phyloP scores from a whole-genome alignment of 805 yeast genomes.

The Danielia oregonensis region DNA sequence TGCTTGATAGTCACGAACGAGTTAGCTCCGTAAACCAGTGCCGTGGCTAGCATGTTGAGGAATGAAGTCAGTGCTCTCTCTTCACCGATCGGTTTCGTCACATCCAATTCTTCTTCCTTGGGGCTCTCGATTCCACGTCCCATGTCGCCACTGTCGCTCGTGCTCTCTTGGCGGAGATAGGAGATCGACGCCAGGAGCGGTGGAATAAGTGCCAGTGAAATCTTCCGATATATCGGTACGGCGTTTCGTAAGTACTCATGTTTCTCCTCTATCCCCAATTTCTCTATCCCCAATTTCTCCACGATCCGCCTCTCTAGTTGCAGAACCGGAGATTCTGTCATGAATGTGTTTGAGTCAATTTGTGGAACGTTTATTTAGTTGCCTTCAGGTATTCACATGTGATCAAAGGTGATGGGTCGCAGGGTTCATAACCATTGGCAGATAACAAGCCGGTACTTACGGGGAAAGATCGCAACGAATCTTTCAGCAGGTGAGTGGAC shows the following conservation, averaged over 20 bases:
- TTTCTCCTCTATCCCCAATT: constrained; percentile 10
- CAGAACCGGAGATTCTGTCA: not conserved
- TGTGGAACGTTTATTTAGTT: no score
- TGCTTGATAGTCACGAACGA: constrained; percentile 8
- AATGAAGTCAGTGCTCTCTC: constrained; percentile 23
- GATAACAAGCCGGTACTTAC: no score
- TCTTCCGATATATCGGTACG: constrained; percentile 12
- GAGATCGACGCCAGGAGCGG: constrained; percentile 11
- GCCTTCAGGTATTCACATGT: no score
- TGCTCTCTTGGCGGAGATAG: constrained; percentile 7
- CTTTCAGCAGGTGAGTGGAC: no score
- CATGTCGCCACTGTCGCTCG: not conserved
- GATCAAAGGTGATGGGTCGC: no score
- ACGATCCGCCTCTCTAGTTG: constrained; percentile 5
- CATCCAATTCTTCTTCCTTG: constrained; percentile 15
- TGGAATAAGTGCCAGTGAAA: constrained; percentile 15
- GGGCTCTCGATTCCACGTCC: not conserved
- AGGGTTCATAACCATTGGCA: no score
- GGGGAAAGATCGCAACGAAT: no score
- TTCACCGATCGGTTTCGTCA: constrained; percentile 23
- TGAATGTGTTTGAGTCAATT: not conserved
- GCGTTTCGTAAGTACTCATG: constrained; percentile 9
- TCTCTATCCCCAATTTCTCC: constrained; percentile 13
- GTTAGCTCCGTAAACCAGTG: constrained; percentile 26
- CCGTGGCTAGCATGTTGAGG: constrained; percentile 26